Conservation (phyloP, 495 filamentous ascomycete genomes). For the Aspergillus diversus region DNA sequence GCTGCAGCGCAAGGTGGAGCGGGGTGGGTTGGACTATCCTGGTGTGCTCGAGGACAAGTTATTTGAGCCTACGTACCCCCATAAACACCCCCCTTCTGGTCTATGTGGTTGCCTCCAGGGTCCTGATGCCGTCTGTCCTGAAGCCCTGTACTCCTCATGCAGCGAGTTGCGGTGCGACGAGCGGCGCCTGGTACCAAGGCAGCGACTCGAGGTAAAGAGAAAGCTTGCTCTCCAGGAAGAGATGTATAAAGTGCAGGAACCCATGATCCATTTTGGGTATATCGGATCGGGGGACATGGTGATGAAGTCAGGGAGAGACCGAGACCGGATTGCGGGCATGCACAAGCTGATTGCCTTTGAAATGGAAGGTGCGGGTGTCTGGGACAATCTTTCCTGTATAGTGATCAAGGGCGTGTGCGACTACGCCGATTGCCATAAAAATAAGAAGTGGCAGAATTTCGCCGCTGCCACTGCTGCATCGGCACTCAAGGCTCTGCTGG, state of each 20-base stretch:
- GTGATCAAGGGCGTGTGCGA: conserved; percentile 39
- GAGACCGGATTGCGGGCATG: conserved; percentile 25
- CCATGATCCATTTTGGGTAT: conserved; percentile 23
- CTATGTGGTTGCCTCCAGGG: not conserved
- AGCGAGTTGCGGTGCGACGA: not conserved
- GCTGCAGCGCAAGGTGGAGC: not conserved
- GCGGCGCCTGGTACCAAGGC: not conserved
- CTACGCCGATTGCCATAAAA: conserved; percentile 43
- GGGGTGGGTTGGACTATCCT: not conserved
- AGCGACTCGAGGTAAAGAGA: not conserved
- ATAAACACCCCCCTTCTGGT: not conserved
- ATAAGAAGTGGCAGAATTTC: conserved; percentile 33
- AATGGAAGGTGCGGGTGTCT: conserved; percentile 51
- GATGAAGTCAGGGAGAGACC: conserved; percentile 16
- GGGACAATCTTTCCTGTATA: conserved; percentile 32
- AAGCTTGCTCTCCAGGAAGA: not conserved
- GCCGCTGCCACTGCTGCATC: conserved; percentile 33
- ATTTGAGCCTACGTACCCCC: not conserved
- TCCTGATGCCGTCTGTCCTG: not conserved
- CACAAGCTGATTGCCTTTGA: conserved; percentile 44
- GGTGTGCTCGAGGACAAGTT: not conserved
- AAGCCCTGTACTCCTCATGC: not conserved
- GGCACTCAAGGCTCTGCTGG: not conserved
- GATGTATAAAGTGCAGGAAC: not conserved
- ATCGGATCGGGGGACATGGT: conserved; percentile 27